Evolutionary conservation across 2,329 filamentous ascomycete genomes (phyloP).

Genomic region (Coleophoma crateriformis): DNA sequence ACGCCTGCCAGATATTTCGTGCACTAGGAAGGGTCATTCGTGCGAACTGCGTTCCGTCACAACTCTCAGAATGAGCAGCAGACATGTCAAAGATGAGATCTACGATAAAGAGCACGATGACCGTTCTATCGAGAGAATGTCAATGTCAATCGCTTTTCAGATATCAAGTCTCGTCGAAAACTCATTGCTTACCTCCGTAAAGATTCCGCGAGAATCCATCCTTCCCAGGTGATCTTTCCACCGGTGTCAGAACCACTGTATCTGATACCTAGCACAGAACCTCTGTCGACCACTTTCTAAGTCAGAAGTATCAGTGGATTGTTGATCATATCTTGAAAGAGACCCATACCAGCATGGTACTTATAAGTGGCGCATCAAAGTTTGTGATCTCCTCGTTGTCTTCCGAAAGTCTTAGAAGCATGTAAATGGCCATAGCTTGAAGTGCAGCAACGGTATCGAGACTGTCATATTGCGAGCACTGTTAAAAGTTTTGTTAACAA

Average conservation of each 20-base stretch:
- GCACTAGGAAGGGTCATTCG: constrained; percentile 7
- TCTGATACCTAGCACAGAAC: too few species aligned
- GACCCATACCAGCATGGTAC: background rate
- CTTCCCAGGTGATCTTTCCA: background rate
- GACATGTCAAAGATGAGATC: constrained; percentile 9
- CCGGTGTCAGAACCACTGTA: background rate
- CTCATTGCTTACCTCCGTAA: background rate
- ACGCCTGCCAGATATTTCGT: constrained; percentile 8
- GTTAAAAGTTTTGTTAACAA: too few species aligned
- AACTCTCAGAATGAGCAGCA: background rate
- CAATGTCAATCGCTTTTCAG: too few species aligned
- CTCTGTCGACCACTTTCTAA: too few species aligned
- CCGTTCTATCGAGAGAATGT: constrained; percentile 3
- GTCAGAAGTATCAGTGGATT: too few species aligned
- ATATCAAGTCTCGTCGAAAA: too few species aligned
- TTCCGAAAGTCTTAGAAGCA: background rate
- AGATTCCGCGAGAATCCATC: background rate
- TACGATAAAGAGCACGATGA: constrained; percentile 9
- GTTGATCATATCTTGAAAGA: too few species aligned
- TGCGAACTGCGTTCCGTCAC: constrained; percentile 4
- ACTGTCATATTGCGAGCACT: background rate
- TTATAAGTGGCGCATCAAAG: constrained; percentile 1
- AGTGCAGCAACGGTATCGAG: background rate
- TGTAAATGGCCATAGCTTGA: background rate
- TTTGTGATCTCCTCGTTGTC: background rate